These are phyloP conservation scores for Pleurotus eryngii DNA, from an alignment of 768 basidiomycete genomes.

Conservation along the genomic window DNA sequence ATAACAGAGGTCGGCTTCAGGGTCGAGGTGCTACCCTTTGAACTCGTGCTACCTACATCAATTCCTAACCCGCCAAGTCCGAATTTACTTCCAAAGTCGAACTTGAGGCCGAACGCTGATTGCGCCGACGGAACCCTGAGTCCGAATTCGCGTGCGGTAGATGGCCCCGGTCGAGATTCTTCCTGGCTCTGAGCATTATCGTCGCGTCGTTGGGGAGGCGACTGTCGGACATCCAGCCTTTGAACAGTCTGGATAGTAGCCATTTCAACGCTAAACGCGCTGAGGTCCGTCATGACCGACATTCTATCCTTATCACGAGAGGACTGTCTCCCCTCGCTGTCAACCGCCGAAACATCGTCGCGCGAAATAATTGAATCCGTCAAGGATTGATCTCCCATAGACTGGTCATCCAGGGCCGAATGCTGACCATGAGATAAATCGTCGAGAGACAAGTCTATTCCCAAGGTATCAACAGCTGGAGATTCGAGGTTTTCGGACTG, in stretches of 20 bases:
- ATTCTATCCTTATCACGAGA: slow-evolving; percentile 30
- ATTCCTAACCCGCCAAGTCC: slow-evolving; percentile 26
- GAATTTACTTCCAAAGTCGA: slow-evolving; percentile 50
- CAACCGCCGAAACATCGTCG: too few relatives aligned
- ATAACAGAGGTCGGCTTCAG: slow-evolving; percentile 3
- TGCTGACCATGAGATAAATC: too few relatives aligned
- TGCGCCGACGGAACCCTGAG: slow-evolving; percentile 15
- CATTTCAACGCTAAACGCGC: slow-evolving; percentile 44
- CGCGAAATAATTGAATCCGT: too few relatives aligned
- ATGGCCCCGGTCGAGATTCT: slow-evolving; percentile 19
- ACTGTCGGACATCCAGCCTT: slow-evolving; percentile 21
- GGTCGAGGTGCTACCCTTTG: slow-evolving; percentile 4
- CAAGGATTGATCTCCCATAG: too few relatives aligned
- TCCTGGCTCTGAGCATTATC: slow-evolving; percentile 6
- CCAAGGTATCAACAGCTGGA: too few relatives aligned
- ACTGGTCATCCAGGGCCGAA: too few relatives aligned
- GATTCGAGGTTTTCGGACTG: neutral
- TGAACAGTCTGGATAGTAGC: slow-evolving; percentile 49
- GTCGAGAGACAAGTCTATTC: too few relatives aligned
- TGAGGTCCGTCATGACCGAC: slow-evolving; percentile 38
- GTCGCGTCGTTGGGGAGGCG: neutral
- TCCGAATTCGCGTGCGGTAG: slow-evolving; percentile 28
- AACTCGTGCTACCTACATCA: slow-evolving; percentile 22
- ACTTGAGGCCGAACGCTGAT: slow-evolving; percentile 26
- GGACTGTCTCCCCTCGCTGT: neutral